These are phyloP conservation scores for Mucor ambiguus DNA, from an alignment of 371 early-diverging fungal genomes.

Conservation along the genomic window DNA sequence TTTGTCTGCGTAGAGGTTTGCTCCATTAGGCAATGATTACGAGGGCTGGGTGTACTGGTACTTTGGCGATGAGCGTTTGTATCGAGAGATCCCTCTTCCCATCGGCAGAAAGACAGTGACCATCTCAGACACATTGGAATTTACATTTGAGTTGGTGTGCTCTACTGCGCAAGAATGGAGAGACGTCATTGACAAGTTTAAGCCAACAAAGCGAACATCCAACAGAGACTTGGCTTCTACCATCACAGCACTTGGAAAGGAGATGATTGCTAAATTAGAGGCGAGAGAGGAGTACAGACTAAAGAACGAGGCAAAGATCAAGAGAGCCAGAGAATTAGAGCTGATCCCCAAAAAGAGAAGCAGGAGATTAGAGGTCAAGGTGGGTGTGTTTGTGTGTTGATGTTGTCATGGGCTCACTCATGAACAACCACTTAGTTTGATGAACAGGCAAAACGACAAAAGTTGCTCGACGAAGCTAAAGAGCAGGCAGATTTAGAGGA, in stretches of 20 bases:
- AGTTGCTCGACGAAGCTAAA: conserved; percentile 2
- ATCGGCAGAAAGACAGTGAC: conserved; percentile 9
- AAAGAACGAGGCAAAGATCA: conserved; percentile 18
- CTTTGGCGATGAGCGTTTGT: conserved; percentile 22
- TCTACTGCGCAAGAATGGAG: conserved; percentile 22
- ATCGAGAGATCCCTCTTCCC: conserved; percentile 27
- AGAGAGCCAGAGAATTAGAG: conserved; percentile 20
- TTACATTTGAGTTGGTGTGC: conserved; percentile 29
- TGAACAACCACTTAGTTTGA: conserved; percentile 6
- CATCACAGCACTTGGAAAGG: conserved; percentile 8
- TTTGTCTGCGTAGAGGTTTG: conserved; percentile 11
- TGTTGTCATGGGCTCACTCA: too few species aligned
- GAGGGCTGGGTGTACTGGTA: conserved; percentile 32
- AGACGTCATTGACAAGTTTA: background rate
- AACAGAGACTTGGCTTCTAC: background rate
- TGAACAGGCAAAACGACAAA: conserved; percentile 17
- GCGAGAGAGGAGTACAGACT: conserved; percentile 8
- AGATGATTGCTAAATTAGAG: conserved; percentile 13
- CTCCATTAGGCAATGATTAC: conserved; percentile 22
- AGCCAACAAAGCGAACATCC: background rate
- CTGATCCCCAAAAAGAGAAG: conserved; percentile 28
- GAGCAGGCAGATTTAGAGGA: conserved; percentile 13
- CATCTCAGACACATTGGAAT: conserved; percentile 1
- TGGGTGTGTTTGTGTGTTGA: background rate
- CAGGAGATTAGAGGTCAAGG: conserved; percentile 30